Base-by-base conservation (phyloP, 2,329 filamentous ascomycete species). In the Venturia aucupariae region DNA sequence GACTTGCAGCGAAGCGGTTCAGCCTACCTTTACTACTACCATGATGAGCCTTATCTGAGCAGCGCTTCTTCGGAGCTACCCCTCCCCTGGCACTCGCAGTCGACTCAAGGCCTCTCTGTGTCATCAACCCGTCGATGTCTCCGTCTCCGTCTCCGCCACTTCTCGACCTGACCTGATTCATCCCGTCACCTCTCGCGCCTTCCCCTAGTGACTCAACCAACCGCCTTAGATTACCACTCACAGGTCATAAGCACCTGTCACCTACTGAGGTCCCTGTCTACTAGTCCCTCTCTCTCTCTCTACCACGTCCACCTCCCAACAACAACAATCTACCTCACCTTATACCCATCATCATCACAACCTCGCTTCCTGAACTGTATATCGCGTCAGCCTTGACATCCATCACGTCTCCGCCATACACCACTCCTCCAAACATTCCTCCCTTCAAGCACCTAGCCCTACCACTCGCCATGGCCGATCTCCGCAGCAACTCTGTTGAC, bases 401-500 rank as follows among this genome's bases (percentile, higher is more conserved):
- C 11, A 19, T 35, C 51, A 19, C 30, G 11, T 57, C 51, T 35
- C 19, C 30, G 27, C 6, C 51, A 57, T 57, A 38, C 51, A 35
- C 15, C 27, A 57, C 51, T n/a, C n/a, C 30, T 32, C 8, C 51
- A 22, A 19, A 57, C 51, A 32, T 38, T 35, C 30, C 51, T 22
- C 30, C 7, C 7, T 22, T 35, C 51, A 32, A 57, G 51, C 51
- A 57, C 51, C 51, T 57, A 42, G 59, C 19, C 59, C 41, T 38
- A 60, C 59, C 35, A 32, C 19, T 30, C 41, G 41, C 59, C 59
- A 64, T 63, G 62, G 62, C 62, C 72, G 83, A 86, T 71, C 76
- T 85, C 67, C 82, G 83, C 71, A 79, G 78, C 72, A 75, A 75
- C 68, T 77, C 81, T 70, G 80, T 80, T 70, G 80, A 82, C 69